phyloP scores from a whole-genome alignment of 2,329 filamentous ascomycete genomes.

The Colletotrichum filicis region DNA sequence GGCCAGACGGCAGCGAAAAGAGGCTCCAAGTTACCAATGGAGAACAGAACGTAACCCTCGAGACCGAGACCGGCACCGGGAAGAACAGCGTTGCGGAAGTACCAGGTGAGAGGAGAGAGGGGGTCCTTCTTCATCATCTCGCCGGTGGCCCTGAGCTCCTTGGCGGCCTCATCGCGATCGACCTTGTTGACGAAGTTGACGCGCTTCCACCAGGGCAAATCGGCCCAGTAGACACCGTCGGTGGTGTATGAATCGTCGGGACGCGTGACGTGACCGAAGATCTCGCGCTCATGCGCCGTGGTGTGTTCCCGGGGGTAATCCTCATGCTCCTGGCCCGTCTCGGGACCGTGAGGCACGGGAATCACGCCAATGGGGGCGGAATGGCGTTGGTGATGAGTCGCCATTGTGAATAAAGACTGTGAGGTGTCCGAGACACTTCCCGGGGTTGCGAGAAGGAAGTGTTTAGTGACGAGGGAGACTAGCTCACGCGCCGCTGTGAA shows the following conservation, averaged over 20 bases:
- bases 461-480: not conserved
- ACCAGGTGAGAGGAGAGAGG: conserved; percentile 84
- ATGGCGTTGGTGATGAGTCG: conserved; percentile 49
- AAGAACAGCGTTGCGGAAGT: conserved; percentile 90
- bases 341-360: conserved; percentile 65
- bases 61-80: conserved; percentile 92
- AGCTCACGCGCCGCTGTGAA: not conserved
- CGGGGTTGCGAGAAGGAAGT: not conserved
- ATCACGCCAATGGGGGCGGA: conserved; percentile 61
- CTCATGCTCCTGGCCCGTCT: conserved; percentile 60
- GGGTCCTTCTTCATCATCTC: conserved; percentile 88
- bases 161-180: conserved; percentile 75
- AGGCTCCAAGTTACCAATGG: conserved; percentile 91
- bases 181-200: conserved; percentile 80
- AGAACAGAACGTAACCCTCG: conserved; percentile 97
- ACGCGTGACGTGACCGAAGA: conserved; percentile 83
- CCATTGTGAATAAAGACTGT: conserved; percentile 7
- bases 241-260: conserved; percentile 89
- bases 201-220: conserved; percentile 77
- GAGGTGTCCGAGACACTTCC: conserved; percentile 1
- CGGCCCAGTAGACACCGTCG: conserved; percentile 92
- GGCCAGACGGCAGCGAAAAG: conserved; percentile 82
- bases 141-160: conserved; percentile 76
- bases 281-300: conserved; percentile 63
- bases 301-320: conserved; percentile 56